Evolutionary conservation across 2,329 filamentous ascomycete genomes (phyloP).

Genomic region (Ceratocystis huliohia): DNA sequence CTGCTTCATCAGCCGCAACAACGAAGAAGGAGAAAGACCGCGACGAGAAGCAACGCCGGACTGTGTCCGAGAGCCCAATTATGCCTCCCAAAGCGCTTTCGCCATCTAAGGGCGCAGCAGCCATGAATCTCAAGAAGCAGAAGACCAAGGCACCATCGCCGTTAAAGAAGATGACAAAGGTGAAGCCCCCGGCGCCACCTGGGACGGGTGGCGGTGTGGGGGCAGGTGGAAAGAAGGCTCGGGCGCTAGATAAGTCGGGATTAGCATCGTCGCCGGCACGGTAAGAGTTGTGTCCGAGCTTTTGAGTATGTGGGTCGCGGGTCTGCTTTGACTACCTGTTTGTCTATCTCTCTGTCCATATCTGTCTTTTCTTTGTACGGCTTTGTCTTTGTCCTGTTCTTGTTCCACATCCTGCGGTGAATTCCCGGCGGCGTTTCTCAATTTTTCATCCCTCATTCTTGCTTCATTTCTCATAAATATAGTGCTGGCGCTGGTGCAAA

Average conservation of each 20-base stretch:
- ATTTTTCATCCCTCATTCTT: constrained; percentile 19
- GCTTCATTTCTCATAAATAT: constrained; percentile 9
- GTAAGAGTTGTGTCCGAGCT: not conserved
- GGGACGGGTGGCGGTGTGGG: not conserved
- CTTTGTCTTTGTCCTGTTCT: constrained; percentile 22
- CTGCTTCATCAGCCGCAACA: constrained; percentile 13
- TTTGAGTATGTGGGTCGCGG: not conserved
- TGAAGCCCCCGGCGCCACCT: constrained; percentile 31
- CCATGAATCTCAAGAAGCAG: constrained; percentile 31
- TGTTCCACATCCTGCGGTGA: too few species aligned
- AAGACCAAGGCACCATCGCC: constrained; percentile 26
- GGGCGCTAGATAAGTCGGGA: constrained; percentile 42
- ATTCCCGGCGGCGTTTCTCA: constrained; percentile 12
- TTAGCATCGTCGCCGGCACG: constrained; percentile 36
- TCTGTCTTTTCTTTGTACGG: not conserved
- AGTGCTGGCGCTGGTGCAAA: not conserved
- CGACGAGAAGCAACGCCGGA: constrained; percentile 27
- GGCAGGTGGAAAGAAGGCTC: constrained; percentile 30
- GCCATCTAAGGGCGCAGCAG: not conserved
- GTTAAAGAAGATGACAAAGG: constrained; percentile 25
- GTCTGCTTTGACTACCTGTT: not conserved
- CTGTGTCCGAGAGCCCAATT: constrained; percentile 26
- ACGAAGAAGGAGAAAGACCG: constrained; percentile 36
- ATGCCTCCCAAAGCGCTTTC: constrained; percentile 30
- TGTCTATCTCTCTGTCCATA: not conserved